phyloP scores from a whole-genome alignment of 169 alveolate genomes.

The Eimeria necatrix region DNA sequence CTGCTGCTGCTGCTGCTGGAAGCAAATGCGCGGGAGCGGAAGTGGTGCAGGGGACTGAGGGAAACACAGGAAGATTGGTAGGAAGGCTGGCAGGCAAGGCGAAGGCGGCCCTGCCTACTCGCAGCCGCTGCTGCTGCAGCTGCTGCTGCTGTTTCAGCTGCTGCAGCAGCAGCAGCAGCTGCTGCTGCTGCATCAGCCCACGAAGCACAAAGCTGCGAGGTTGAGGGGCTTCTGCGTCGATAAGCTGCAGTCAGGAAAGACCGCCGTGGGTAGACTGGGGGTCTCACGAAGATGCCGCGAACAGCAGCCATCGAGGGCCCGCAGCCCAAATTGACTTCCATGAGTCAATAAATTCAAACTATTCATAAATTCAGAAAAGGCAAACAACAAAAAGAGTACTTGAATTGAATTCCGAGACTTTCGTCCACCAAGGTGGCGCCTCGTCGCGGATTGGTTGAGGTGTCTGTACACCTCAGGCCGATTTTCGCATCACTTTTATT shows the following conservation, averaged over 20 bases:
- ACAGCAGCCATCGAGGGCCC: background rate
- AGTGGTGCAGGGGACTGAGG: background rate
- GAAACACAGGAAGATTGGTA: background rate
- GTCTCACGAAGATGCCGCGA: background rate
- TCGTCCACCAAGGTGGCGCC: too few relatives aligned
- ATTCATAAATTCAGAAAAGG: background rate
- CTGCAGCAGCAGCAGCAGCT: background rate
- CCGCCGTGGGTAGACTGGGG: background rate
- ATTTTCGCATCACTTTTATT: background rate
- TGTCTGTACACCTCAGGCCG: background rate
- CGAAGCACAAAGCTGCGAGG: background rate
- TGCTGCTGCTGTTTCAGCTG: background rate
- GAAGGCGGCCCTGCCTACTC: background rate
- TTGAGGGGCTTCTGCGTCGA: background rate
- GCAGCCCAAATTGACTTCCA: too few relatives aligned
- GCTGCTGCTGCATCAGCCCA: background rate
- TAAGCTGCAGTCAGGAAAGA: background rate
- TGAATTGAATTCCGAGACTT: too few relatives aligned
- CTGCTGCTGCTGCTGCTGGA: slow-evolving; percentile 7
- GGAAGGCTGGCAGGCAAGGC: background rate
- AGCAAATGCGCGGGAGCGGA: background rate
- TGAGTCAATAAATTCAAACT: too few relatives aligned
- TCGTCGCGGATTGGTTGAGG: background rate
- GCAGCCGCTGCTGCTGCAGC: background rate
- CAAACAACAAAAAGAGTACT: too few relatives aligned